Conservation (phyloP, 73 alveolate species). For the Effrenium voratum region DNA sequence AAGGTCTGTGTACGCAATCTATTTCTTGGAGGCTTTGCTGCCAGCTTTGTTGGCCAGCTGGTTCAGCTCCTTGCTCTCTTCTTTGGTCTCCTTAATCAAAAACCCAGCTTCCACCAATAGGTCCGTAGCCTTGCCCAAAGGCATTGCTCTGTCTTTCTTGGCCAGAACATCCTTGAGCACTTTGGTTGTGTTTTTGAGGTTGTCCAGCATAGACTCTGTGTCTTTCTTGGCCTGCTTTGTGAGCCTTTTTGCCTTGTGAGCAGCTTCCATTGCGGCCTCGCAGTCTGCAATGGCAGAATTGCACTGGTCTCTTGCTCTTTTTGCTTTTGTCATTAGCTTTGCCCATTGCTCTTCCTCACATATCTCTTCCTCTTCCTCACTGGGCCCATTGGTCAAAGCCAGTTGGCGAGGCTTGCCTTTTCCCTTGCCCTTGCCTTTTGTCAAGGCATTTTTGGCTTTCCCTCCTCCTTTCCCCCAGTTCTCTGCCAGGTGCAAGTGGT, state of each 20-base stretch:
- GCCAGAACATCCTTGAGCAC: not conserved
- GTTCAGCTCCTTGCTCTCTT: not conserved
- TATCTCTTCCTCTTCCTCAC: slow-evolving; percentile 23
- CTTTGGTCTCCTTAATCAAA: not conserved
- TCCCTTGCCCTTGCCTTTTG: slow-evolving; percentile 51
- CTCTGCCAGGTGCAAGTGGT: not conserved
- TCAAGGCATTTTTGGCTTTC: not conserved
- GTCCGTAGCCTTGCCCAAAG: not conserved
- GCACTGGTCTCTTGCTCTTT: slow-evolving; percentile 50
- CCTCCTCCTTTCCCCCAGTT: not conserved
- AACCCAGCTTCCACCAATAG: not conserved
- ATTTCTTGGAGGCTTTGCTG: not conserved
- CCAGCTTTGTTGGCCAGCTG: not conserved
- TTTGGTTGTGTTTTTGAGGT: not conserved
- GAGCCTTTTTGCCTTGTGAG: not conserved
- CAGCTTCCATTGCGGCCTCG: not conserved
- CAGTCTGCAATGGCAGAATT: not conserved
- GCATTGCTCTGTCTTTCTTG: not conserved
- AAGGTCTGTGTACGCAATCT: too few relatives aligned
- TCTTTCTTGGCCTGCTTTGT: not conserved
- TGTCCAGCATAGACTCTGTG: not conserved
- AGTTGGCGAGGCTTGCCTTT: too few relatives aligned
- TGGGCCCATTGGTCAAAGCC: too few relatives aligned
- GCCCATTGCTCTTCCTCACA: not conserved
- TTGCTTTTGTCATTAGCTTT: not conserved